Percentiles rank a stretch among this genome's conserved stretches.
Evolutionary conservation across 2,329 filamentous ascomycete genomes (phyloP).

Genomic region (Elsinoe necatrix): DNA sequence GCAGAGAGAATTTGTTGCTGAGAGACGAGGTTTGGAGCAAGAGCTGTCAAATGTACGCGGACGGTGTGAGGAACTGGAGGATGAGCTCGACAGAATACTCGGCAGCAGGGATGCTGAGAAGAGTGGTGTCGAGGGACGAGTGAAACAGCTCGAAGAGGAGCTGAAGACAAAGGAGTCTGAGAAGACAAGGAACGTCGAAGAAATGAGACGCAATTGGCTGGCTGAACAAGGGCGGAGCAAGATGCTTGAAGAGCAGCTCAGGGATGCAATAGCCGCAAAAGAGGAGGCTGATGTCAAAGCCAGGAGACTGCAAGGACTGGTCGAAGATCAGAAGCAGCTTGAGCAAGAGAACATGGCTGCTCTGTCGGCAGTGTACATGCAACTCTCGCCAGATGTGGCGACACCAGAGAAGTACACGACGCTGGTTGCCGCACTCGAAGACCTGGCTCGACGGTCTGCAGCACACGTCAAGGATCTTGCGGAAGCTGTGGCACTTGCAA

Average conservation of each 20-base stretch:
- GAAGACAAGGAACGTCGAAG: conserved; percentile 42
- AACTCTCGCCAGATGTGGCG: conserved; percentile 30
- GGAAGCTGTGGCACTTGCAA: conserved; percentile 40
- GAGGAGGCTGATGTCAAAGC: conserved; percentile 29
- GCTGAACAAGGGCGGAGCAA: conserved; percentile 58
- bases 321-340: conserved; percentile 45
- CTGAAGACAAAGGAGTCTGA: conserved; percentile 48
- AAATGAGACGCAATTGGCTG: conserved; percentile 10
- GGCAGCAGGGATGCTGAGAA: conserved; percentile 79
- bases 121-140: conserved; percentile 57
- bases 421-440: conserved; percentile 37
- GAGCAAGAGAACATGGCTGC: conserved; percentile 27
- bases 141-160: conserved; percentile 62
- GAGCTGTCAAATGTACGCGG: conserved; percentile 70
- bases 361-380: conserved; percentile 31
- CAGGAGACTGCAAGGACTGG: conserved; percentile 49
- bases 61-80: conserved; percentile 79
- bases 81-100: conserved; percentile 77
- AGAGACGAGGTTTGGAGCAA: conserved; percentile 71
- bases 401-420: conserved; percentile 32
- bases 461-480: conserved; percentile 38
- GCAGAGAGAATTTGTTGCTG: conserved; percentile 77
- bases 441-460: conserved; percentile 35
- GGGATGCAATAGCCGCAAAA: conserved; percentile 23
- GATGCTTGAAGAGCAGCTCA: conserved; percentile 46